Evolutionary conservation across 345 rosid genomes (phyloP).

Genomic region (Populus davidiana): DNA sequence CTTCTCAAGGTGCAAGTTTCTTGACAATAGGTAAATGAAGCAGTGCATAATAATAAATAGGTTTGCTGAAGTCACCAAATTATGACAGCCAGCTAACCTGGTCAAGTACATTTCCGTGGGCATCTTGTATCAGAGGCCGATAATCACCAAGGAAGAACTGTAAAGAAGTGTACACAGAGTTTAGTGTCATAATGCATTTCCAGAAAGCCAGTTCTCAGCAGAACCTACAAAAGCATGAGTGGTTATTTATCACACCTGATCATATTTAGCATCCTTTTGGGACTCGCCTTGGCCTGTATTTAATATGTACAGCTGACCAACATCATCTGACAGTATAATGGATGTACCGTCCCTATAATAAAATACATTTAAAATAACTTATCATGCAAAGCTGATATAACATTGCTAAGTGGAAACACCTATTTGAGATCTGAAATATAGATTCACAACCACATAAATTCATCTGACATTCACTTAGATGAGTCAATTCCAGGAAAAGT

Average conservation of each 20-base stretch:
- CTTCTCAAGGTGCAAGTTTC: not conserved
- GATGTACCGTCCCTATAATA: conserved; percentile 86
- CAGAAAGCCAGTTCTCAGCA: not conserved
- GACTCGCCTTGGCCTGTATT: conserved; percentile 99
- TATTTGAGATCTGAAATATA: not conserved
- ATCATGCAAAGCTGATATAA: not conserved
- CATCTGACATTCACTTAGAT: not conserved
- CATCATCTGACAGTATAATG: conserved; percentile 96
- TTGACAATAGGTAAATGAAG: not conserved
- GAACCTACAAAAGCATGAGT: conserved; percentile 15
- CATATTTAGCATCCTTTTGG: conserved; percentile 87
- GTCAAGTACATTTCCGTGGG: conserved; percentile 80
- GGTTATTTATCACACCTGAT: conserved; percentile 59
- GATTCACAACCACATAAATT: not conserved
- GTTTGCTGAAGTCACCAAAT: conserved; percentile 6
- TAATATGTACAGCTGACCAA: conserved; percentile 84
- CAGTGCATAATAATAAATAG: conserved; percentile 1
- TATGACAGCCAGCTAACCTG: conserved; percentile 54
- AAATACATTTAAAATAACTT: not conserved
- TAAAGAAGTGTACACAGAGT: conserved; percentile 10
- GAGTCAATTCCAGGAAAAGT: not conserved
- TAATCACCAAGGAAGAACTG: conserved; percentile 99
- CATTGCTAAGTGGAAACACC: not conserved
- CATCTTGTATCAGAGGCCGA: conserved; percentile 87
- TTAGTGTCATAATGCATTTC: not conserved